phyloP scores from a whole-genome alignment of 2,329 filamentous ascomycete species.

The Ophiostoma novo-ulmi region DNA sequence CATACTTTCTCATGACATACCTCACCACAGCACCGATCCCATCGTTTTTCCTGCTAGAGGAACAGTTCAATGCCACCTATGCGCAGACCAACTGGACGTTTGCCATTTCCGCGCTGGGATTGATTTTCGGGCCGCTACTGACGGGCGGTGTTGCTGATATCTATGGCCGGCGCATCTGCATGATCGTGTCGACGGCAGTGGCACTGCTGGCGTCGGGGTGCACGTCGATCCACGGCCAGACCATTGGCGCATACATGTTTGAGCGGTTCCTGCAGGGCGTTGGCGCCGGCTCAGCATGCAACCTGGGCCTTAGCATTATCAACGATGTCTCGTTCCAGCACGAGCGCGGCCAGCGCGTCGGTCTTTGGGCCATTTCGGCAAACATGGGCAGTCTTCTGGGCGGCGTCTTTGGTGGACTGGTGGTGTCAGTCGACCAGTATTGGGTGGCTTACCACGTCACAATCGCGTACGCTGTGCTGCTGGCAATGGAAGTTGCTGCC shows the following conservation, averaged over 20 bases:
- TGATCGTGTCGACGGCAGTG: conserved; percentile 36
- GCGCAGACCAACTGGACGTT: conserved; percentile 32
- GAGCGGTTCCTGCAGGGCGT: conserved; percentile 55
- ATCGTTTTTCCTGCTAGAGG: conserved; percentile 47
- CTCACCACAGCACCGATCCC: conserved; percentile 53
- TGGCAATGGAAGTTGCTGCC: neutral
- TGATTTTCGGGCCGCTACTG: conserved; percentile 43
- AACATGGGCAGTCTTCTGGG: conserved; percentile 46
- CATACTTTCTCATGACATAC: conserved; percentile 50
- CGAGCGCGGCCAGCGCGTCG: conserved; percentile 50
- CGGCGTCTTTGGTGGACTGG: conserved; percentile 44
- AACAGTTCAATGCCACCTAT: conserved; percentile 41
- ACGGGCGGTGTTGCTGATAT: conserved; percentile 38
- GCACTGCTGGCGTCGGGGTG: conserved; percentile 31
- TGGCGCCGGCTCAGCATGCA: conserved; percentile 49
- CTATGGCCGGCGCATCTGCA: conserved; percentile 49
- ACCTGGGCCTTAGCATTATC: conserved; percentile 51
- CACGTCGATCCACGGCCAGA: conserved; percentile 31
- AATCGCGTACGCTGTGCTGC: conserved; percentile 37
- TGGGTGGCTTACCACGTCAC: conserved; percentile 54
- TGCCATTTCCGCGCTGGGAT: conserved; percentile 46
- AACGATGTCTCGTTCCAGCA: conserved; percentile 54
- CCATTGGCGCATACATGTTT: conserved; percentile 44
- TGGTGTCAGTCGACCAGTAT: conserved; percentile 35
- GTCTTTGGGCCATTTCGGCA: conserved; percentile 53